These are phyloP conservation scores for Kwoniella sp. DNA, from an alignment of 768 basidiomycete genomes.

Conservation along the genomic window DNA sequence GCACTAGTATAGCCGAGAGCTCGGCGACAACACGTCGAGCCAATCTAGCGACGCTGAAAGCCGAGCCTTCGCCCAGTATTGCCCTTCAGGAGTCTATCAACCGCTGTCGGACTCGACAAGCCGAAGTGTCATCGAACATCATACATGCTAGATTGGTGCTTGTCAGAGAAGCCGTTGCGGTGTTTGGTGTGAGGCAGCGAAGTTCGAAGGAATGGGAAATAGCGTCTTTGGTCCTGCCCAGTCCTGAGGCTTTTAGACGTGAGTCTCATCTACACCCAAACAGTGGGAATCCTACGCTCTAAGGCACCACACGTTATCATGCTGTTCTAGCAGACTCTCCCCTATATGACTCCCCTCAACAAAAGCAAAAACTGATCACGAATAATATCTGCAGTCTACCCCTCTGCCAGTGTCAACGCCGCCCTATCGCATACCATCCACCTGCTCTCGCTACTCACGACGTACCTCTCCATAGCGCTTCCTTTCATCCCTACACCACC, in stretches of 20 bases:
- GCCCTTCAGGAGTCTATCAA: conserved; percentile 5
- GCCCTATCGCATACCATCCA: conserved; percentile 45
- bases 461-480: conserved; percentile 46
- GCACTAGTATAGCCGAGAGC: background rate
- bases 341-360: no score
- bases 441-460: conserved; percentile 45
- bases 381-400: conserved; percentile 27
- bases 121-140: conserved; percentile 22
- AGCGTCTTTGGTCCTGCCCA: conserved; percentile 36
- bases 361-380: background rate
- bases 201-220: conserved; percentile 38
- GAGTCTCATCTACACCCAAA: no score
- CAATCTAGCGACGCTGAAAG: background rate
- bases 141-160: conserved; percentile 42
- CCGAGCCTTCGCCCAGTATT: background rate
- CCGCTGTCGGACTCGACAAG: conserved; percentile 16
- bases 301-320: no score
- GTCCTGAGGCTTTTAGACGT: conserved; percentile 35
- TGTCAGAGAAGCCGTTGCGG: conserved; percentile 38
- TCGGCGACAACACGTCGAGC: background rate
- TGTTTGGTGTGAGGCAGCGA: conserved; percentile 40
- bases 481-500: conserved; percentile 38
- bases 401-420: conserved; percentile 41
- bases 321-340: no score
- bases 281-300: no score